Evolutionary conservation across 805 yeast genomes (phyloP), one percentile per base, ranked within the genome.

Genomic region (Zygosaccharomyces siamensis): DNA sequence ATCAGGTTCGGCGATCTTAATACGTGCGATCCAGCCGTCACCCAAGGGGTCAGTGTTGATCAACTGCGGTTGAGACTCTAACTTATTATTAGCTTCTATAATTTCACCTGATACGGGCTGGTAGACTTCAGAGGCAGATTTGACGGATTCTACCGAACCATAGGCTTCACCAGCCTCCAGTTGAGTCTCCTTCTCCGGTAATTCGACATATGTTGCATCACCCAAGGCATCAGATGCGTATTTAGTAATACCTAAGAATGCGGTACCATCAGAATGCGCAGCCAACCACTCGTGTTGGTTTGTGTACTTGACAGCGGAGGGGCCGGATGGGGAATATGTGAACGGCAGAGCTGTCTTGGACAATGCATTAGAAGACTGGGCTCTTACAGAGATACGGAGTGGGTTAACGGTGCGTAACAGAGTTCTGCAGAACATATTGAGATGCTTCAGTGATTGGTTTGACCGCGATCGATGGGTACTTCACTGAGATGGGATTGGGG

Each of bases 171-270:
- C 95, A 43, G 76, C 75, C 49, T 74, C 81, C 48, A 84, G 74
- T 27, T 63, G 72, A 36, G 75, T 77, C 36, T 83, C 86, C 35
- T 77, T 78, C 57, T 84, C 90, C 41, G 96, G 95, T 58, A 92
- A 76, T 71, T 93, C 99, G 51, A 90, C 84, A 66, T 77, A 93
- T 3, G 98, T 95, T 48, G 95, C 95, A 70, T 93, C 99, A 39
- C 99, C 99, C 52, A 93, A 79, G 6, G 98, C 95, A 62, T 89
- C 96, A 20, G 97, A 84, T 16, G 99, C 99, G 66, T 93, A 90
- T 61, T 79, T 81, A 49, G 99, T 89, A 69, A 93, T 89, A 27
- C 99, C 99, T n/a, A 92, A 75, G 60, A 83, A 89, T 1, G 92
- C 85, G 38, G 83, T 75, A 52, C 87, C 87, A 69, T 90, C 96